A percentile compares a stretch with the other conserved stretches of the same genome.
phyloP scores from a whole-genome alignment of 1,284 basidiomycete species.

The Malassezia pachydermatis region DNA sequence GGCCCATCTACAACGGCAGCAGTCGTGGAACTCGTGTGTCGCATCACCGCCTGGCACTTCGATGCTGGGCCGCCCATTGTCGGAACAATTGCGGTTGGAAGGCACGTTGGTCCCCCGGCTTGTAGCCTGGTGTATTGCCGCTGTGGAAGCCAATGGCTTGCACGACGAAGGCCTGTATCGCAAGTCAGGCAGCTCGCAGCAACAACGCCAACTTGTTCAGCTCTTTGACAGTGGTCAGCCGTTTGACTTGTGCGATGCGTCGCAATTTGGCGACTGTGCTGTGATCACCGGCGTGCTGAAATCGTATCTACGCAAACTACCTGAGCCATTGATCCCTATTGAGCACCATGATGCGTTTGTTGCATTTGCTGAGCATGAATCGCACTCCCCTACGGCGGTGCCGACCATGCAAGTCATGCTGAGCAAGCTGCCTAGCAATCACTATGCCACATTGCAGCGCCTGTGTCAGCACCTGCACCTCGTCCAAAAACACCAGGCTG shows the following conservation, averaged over 20 bases:
- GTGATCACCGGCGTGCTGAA: conserved; percentile 94
- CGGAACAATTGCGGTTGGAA: conserved; percentile 71
- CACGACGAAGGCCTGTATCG: conserved; percentile 93
- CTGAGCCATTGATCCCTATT: conserved; percentile 79
- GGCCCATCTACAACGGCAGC: too few species aligned
- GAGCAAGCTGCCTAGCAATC: conserved; percentile 67
- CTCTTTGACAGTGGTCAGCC: conserved; percentile 84
- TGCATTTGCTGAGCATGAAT: conserved; percentile 33
- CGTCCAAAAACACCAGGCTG: conserved; percentile 49
- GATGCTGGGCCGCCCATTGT: conserved; percentile 79
- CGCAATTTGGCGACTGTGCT: conserved; percentile 92
- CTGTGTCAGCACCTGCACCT: conserved; percentile 75
- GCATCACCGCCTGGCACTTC: conserved; percentile 53
- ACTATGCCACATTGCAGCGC: conserved; percentile 71
- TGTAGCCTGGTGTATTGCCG: conserved; percentile 59
- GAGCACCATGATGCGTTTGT: conserved; percentile 80
- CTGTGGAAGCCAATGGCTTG: conserved; percentile 52
- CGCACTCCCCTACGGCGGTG: conserved; percentile 6
- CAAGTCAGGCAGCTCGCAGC: conserved; percentile 84
- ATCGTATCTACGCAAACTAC: conserved; percentile 85
- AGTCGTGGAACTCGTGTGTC: not conserved
- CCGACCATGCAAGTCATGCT: conserved; percentile 56
- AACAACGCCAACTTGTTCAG: conserved; percentile 84
- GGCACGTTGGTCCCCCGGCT: conserved; percentile 65
- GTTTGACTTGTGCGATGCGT: conserved; percentile 76